These are phyloP conservation scores for Geranium rotundifolium DNA, from an alignment of 345 rosid species.

Conservation along the genomic window DNA sequence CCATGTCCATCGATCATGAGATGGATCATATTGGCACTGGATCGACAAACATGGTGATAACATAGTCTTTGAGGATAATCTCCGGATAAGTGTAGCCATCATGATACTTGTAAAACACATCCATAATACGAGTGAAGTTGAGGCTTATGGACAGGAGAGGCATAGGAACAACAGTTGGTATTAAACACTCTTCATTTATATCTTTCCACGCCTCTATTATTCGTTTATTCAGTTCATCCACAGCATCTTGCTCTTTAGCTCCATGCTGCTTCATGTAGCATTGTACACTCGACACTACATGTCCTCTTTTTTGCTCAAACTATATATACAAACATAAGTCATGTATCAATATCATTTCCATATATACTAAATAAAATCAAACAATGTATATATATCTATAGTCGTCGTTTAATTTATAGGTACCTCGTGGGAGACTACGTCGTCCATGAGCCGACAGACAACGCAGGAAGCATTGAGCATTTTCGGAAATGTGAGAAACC, in stretches of 20 bases:
- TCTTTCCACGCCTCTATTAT: constrained; percentile 25
- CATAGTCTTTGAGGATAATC: constrained; percentile 3
- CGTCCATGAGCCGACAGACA: constrained; percentile 13
- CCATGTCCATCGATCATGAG: too few species aligned
- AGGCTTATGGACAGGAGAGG: constrained; percentile 11
- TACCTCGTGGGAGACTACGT: constrained; percentile 11
- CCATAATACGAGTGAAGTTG: constrained; percentile 16
- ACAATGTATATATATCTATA: too few species aligned
- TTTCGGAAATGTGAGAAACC: constrained; percentile 7
- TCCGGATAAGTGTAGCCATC: constrained; percentile 17
- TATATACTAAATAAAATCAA: too few species aligned
- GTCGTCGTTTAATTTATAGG: too few species aligned
- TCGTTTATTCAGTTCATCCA: constrained; percentile 1
- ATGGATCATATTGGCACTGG: constrained; percentile 3
- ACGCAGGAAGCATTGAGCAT: not conserved
- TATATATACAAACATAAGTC: not conserved
- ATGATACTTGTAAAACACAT: constrained; percentile 16
- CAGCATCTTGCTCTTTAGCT: constrained; percentile 9
- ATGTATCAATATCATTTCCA: too few species aligned
- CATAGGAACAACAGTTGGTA: constrained; percentile 7
- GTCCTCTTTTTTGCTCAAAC: constrained; percentile 14
- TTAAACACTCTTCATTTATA: constrained; percentile 19
- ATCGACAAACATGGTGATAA: constrained; percentile 11
- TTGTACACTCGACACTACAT: constrained; percentile 17
- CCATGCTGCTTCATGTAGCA: constrained; percentile 27